Percentiles rank a stretch among this genome's conserved stretches.
These are phyloP conservation scores for Chloropicon primus DNA, from an alignment of 139 green algal species.

Conservation along the genomic window DNA sequence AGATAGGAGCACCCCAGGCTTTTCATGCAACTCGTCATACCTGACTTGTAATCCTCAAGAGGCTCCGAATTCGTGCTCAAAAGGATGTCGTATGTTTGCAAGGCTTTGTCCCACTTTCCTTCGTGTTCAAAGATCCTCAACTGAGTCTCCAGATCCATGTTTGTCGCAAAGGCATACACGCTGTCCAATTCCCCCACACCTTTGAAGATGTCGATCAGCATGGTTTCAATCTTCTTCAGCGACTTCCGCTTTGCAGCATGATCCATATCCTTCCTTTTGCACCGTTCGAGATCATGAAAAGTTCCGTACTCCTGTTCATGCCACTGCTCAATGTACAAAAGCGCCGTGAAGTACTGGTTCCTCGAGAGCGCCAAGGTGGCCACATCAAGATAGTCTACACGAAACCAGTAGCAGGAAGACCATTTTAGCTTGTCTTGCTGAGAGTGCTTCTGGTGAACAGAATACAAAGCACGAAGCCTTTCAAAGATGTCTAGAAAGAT, in stretches of 20 bases:
- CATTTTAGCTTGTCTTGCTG: neutral
- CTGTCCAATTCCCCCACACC: slow-evolving; percentile 56
- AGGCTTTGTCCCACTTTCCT: slow-evolving; percentile 37
- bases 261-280: slow-evolving; percentile 11
- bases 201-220: slow-evolving; percentile 61
- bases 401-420: slow-evolving; percentile 45
- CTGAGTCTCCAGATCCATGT: slow-evolving; percentile 24
- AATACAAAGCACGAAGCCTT: neutral
- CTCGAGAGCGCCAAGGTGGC: slow-evolving; percentile 38
- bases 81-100: slow-evolving; percentile 32
- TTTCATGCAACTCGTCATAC: neutral
- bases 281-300: slow-evolving; percentile 15
- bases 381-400: slow-evolving; percentile 51
- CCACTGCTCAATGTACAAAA: slow-evolving; percentile 64
- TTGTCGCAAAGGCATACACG: slow-evolving; percentile 54
- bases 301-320: slow-evolving; percentile 32
- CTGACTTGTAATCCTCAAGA: slow-evolving; percentile 20
- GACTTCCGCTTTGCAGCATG: neutral
- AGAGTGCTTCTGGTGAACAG: neutral
- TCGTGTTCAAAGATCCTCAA: slow-evolving; percentile 41
- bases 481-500: neutral
- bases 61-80: slow-evolving; percentile 13
- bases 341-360: slow-evolving; percentile 44
- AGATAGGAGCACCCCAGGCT: slow-evolving; percentile 31
- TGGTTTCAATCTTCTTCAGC: slow-evolving; percentile 16